Conservation (phyloP, 2,329 filamentous ascomycete species). For the Fusarium acutatum region DNA sequence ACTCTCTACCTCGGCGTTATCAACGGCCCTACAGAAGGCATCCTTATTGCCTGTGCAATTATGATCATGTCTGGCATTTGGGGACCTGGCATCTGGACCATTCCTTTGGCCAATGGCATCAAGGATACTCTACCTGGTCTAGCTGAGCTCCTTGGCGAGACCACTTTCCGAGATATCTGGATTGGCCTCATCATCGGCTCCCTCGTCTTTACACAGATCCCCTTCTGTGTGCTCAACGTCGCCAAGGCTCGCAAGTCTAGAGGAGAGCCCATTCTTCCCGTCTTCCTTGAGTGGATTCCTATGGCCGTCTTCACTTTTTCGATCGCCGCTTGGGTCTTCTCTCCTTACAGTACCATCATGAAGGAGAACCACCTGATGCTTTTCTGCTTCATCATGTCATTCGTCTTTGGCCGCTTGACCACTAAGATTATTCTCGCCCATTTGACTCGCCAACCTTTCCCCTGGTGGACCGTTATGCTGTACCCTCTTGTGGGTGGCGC, state of each 20-base stretch:
- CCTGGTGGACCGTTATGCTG: constrained; percentile 94
- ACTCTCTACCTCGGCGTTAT: constrained; percentile 95
- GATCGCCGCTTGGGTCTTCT: constrained; percentile 86
- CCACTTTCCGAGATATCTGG: constrained; percentile 89
- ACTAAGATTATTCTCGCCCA: constrained; percentile 99
- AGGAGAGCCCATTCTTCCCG: constrained; percentile 77
- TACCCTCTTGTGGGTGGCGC: constrained; percentile 87
- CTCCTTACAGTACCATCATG: constrained; percentile 84
- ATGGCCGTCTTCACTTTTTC: constrained; percentile 82
- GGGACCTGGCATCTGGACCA: constrained; percentile 87
- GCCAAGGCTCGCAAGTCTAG: constrained; percentile 75
- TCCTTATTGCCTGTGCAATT: constrained; percentile 85
- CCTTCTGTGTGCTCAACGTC: constrained; percentile 90
- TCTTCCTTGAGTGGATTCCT: constrained; percentile 94
- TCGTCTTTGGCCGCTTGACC: constrained; percentile 97
- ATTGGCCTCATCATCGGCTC: constrained; percentile 73
- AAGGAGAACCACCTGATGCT: constrained; percentile 87
- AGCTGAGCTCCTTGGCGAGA: constrained; percentile 69
- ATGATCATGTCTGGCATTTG: constrained; percentile 90
- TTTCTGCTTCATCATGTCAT: constrained; percentile 93
- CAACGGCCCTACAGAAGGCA: constrained; percentile 95
- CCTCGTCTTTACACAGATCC: constrained; percentile 78
- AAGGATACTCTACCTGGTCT: constrained; percentile 62
- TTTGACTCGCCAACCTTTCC: constrained; percentile 91
- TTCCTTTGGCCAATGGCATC: constrained; percentile 75